Evolutionary conservation across 768 basidiomycete genomes (phyloP).

Genomic region (Hericium coralloides): DNA sequence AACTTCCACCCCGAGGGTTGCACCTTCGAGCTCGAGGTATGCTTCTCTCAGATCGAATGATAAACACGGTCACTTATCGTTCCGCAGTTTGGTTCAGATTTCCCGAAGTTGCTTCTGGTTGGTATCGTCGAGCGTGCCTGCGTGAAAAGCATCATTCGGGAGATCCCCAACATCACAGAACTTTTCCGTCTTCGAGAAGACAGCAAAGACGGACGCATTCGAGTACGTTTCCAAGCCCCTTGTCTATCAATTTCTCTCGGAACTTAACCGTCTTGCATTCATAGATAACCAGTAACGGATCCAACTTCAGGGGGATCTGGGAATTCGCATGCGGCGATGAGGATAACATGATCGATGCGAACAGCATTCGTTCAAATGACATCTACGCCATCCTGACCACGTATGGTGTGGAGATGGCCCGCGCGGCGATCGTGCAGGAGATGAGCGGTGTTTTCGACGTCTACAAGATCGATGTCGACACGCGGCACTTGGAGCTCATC

Average conservation of each 20-base stretch:
- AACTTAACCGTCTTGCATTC: conserved; percentile 1
- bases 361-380: conserved; percentile 88
- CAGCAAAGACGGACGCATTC: conserved; percentile 41
- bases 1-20: conserved; percentile 57
- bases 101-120: conserved; percentile 89
- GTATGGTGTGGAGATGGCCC: conserved; percentile 96
- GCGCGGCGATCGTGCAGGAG: conserved; percentile 83
- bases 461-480: conserved; percentile 94
- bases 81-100: conserved; percentile 70
- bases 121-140: conserved; percentile 89
- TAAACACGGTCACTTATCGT: neutral
- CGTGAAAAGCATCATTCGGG: conserved; percentile 74
- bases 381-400: conserved; percentile 85
- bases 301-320: conserved; percentile 90
- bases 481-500: conserved; percentile 90
- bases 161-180: conserved; percentile 81
- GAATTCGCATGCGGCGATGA: conserved; percentile 42
- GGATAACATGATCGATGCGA: conserved; percentile 52
- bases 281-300: conserved; percentile 84
- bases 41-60: conserved; percentile 17
- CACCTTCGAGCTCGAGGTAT: conserved; percentile 77
- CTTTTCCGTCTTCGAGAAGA: conserved; percentile 73
- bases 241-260: neutral
- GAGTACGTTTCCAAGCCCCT: conserved; percentile 26
- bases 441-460: conserved; percentile 87